Evolutionary conservation across 169 alveolate species (phyloP), one percentile per base, ranked within the genome.

Genomic region (Babesia sp.): DNA sequence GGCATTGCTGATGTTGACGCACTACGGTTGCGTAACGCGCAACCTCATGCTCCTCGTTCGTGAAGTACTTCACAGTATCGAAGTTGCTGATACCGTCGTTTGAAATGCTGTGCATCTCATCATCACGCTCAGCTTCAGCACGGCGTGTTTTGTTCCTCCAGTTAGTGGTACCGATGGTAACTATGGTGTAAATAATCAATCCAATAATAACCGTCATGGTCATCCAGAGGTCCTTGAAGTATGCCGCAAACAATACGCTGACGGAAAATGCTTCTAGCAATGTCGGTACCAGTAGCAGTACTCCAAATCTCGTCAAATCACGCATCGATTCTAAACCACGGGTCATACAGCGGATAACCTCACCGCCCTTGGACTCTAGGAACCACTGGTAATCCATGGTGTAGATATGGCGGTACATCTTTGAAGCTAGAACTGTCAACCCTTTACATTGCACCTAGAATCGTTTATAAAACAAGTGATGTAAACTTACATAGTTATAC

Each of bases 1-100:
- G 79, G 76, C 76, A 83, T 48, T 68, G 37, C 69, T 86, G 76
- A 55, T 86, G 85, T 55, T 81, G 67, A 16, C 75, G 69, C 26
- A 78, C 84, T 2, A 85, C 94, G 44, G 72, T 36, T 28, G 79
- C 73, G 44, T 78, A 85, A 50, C 71, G 70, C 34, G 61, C 75
- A 24, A 88, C 82, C 73, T 88, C 93, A 53, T 66, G 75, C 46
- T 59, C 26, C 61, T 88, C 93, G 78, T 88, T 88, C 48, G 85
- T 83, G 71, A 67, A 88, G 72, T 83, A 83, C 77, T 90, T 90
- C 48, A 90, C 92, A 58, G 87, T 82, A 63, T 90, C 94, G 75
- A 81, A 90, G 70, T 90, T 90, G 51, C 68, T 79, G 48, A 90
- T 56, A 2, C 90, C 84, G 53, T 90, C 94, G 63, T 73, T 86